These are phyloP conservation scores for Alternaria sp. DNA, from an alignment of 2,329 filamentous ascomycete species.

Conservation along the genomic window DNA sequence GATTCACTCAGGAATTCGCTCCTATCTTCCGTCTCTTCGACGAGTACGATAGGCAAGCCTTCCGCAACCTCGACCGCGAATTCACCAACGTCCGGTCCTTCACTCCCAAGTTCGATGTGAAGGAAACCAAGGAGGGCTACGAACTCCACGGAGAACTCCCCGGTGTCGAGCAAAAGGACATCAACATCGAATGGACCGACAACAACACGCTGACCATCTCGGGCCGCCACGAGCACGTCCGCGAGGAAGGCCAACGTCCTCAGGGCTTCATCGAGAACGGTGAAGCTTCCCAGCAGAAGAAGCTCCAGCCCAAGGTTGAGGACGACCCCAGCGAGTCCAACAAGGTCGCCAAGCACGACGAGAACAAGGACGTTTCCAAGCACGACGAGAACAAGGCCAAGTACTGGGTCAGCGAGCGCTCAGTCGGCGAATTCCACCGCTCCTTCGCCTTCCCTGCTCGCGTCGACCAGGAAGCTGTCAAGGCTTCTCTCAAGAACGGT, in stretches of 20 bases:
- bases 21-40: slow-evolving; percentile 57
- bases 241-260: slow-evolving; percentile 62
- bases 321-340: slow-evolving; percentile 57
- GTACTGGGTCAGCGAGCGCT: slow-evolving; percentile 73
- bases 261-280: slow-evolving; percentile 55
- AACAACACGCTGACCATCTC: slow-evolving; percentile 73
- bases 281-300: slow-evolving; percentile 24
- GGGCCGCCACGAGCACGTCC: slow-evolving; percentile 70
- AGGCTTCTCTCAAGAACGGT: slow-evolving; percentile 66
- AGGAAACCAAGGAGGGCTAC: slow-evolving; percentile 71
- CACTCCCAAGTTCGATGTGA: slow-evolving; percentile 79
- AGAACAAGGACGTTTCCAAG: slow-evolving; percentile 50
- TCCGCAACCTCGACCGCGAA: slow-evolving; percentile 34
- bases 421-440: slow-evolving; percentile 65
- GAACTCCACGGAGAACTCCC: slow-evolving; percentile 83
- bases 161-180: slow-evolving; percentile 74
- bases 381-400: slow-evolving; percentile 59
- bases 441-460: slow-evolving; percentile 64
- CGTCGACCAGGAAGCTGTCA: slow-evolving; percentile 66
- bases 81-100: slow-evolving; percentile 60
- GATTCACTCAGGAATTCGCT: slow-evolving; percentile 50
- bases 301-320: slow-evolving; percentile 65
- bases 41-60: slow-evolving; percentile 51
- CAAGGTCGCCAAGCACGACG: slow-evolving; percentile 36
- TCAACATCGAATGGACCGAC: slow-evolving; percentile 81